phyloP scores from a whole-genome alignment of 1,139 yeast genomes.

The Lodderomyces beijingensis region DNA sequence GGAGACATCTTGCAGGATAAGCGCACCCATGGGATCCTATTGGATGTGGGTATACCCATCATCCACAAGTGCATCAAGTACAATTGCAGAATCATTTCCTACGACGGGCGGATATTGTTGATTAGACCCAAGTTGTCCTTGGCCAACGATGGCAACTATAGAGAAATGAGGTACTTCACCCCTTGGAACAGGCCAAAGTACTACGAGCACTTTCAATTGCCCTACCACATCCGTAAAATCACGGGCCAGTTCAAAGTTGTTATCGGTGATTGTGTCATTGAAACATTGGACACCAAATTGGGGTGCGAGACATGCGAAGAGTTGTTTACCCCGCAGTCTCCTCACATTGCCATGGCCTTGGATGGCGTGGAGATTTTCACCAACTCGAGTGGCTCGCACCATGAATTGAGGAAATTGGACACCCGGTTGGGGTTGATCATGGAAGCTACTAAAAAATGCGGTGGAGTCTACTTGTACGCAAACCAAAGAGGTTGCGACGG shows the following conservation, averaged over 20 bases:
- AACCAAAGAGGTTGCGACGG: constrained; percentile 99
- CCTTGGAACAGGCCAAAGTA: constrained; percentile 84
- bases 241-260: constrained; percentile 65
- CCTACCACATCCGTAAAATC: constrained; percentile 56
- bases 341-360: constrained; percentile 85
- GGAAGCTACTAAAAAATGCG: constrained; percentile 93
- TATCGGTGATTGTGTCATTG: constrained; percentile 87
- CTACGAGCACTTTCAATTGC: constrained; percentile 69
- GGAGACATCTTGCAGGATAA: constrained; percentile 64
- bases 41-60: constrained; percentile 95
- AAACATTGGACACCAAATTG: constrained; percentile 77
- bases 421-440: constrained; percentile 79
- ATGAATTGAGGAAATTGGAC: constrained; percentile 84
- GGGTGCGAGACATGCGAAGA: constrained; percentile 99
- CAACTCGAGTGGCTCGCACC: constrained; percentile 95
- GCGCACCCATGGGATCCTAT: constrained; percentile 67
- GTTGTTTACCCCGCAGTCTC: constrained; percentile 91
- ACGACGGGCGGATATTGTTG: constrained; percentile 71
- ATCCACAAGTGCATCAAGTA: constrained; percentile 82
- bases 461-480: constrained; percentile 90
- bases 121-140: constrained; percentile 90
- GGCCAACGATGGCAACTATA: constrained; percentile 95
- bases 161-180: constrained; percentile 95
- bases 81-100: constrained; percentile 83
- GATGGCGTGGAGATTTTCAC: constrained; percentile 97